Conservation (phyloP, 306 rosid genomes). For the Prinsepia uniflora region DNA sequence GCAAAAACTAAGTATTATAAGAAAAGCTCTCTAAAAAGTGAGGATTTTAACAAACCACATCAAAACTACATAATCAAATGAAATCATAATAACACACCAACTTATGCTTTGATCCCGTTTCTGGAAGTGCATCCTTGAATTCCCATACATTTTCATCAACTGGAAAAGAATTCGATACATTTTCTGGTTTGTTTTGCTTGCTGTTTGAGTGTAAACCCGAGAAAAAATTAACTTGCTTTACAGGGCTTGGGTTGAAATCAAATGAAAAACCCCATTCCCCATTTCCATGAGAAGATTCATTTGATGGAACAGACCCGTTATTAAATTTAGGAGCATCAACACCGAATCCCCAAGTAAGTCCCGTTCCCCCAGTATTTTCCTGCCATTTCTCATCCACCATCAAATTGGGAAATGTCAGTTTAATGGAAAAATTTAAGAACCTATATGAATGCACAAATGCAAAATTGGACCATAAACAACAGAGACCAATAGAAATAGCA, state of each 20-base stretch:
- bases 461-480: not conserved
- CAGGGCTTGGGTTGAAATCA: slow-evolving; percentile 43
- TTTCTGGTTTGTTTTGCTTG: slow-evolving; percentile 27
- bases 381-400: slow-evolving; percentile 42
- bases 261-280: slow-evolving; percentile 46
- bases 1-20: slow-evolving; percentile 24
- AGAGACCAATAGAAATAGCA: not conserved
- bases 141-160: slow-evolving; percentile 34
- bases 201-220: slow-evolving; percentile 23
- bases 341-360: slow-evolving; percentile 23
- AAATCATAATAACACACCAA: slow-evolving; percentile 44
- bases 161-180: slow-evolving; percentile 23
- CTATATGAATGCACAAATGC: not conserved
- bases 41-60: slow-evolving; percentile 10
- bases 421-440: not conserved
- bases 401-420: slow-evolving; percentile 24
- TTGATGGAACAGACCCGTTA: slow-evolving; percentile 28
- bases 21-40: slow-evolving; percentile 7
- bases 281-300: slow-evolving; percentile 22
- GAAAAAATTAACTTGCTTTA: slow-evolving; percentile 23
- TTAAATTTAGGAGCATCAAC: slow-evolving; percentile 29
- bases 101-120: slow-evolving; percentile 36
- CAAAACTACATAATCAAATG: slow-evolving; percentile 18
- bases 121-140: slow-evolving; percentile 40
- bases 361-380: slow-evolving; percentile 25